Conservation (phyloP, 352 stramenopile genomes). For the Pseudoperonospora humuli region DNA sequence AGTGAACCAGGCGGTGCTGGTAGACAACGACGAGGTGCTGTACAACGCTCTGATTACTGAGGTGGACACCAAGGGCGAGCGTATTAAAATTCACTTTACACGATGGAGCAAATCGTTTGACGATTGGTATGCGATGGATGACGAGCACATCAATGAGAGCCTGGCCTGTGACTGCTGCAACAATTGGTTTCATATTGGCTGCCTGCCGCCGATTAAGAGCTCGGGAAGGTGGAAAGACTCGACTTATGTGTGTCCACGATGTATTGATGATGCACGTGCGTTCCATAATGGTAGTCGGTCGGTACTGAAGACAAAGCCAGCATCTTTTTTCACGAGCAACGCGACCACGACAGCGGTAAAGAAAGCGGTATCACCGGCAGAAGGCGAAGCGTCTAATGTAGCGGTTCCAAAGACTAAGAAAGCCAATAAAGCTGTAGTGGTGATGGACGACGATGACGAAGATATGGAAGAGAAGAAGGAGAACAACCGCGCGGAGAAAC, state of each 20-base stretch:
- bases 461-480: constrained; percentile 25
- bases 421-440: constrained; percentile 23
- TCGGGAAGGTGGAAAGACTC: constrained; percentile 78
- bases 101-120: constrained; percentile 85
- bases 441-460: constrained; percentile 26
- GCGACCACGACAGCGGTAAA: constrained; percentile 22
- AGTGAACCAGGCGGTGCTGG: constrained; percentile 76
- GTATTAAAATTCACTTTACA: constrained; percentile 84
- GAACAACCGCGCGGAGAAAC: constrained; percentile 2
- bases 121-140: constrained; percentile 85
- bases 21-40: constrained; percentile 81
- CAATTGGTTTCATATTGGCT: constrained; percentile 84
- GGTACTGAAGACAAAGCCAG: constrained; percentile 40
- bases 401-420: constrained; percentile 23
- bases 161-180: constrained; percentile 86
- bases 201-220: constrained; percentile 77
- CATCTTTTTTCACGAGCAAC: constrained; percentile 26
- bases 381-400: constrained; percentile 12
- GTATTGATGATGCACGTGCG: constrained; percentile 64
- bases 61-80: constrained; percentile 58
- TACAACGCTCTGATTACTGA: constrained; percentile 84
- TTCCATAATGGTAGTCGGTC: constrained; percentile 60
- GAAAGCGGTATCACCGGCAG: constrained; percentile 17
- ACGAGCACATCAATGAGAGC: constrained; percentile 84
- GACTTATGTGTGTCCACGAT: constrained; percentile 77